Percentiles rank a stretch among this genome's conserved stretches.
Conservation (phyloP, 1,284 basidiomycete species). For the Rhodofomes roseus region DNA sequence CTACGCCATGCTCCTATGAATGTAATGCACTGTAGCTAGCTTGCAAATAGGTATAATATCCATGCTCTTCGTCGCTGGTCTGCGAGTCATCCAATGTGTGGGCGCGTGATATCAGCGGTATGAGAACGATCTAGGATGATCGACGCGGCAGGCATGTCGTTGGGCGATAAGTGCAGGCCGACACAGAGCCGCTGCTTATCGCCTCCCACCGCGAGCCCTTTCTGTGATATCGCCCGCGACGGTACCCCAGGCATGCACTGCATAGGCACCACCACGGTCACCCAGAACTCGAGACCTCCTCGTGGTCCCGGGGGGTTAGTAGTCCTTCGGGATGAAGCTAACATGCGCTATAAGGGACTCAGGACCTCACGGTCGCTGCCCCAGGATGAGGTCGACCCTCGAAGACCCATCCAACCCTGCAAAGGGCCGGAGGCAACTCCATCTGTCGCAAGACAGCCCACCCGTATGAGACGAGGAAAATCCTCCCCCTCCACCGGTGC, state of each 20-base stretch:
- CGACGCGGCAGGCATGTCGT: not conserved
- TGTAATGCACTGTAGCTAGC: constrained; percentile 1
- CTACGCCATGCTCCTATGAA: not conserved
- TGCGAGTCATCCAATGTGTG: not conserved
- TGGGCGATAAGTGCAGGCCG: not conserved
- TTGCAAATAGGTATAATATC: not conserved
- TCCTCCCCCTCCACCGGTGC: no score
- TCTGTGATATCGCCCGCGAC: not conserved
- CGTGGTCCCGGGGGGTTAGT: no score
- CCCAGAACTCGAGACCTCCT: no score
- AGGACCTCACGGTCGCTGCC: no score
- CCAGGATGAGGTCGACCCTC: no score
- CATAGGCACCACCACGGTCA: no score
- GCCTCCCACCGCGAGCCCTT: not conserved
- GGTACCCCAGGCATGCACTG: not conserved
- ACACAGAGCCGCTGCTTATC: not conserved
- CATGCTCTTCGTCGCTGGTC: not conserved
- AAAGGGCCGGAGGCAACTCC: no score
- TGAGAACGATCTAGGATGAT: constrained; percentile 2
- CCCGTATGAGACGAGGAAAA: no score
- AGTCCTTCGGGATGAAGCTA: no score
- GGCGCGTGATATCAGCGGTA: not conserved
- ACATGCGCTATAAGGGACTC: no score
- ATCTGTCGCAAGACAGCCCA: no score
- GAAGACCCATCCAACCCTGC: no score